Percentiles rank a stretch among this genome's conserved stretches.
phyloP scores from a whole-genome alignment of 1,284 basidiomycete genomes.

The Apiotrichum gracile region DNA sequence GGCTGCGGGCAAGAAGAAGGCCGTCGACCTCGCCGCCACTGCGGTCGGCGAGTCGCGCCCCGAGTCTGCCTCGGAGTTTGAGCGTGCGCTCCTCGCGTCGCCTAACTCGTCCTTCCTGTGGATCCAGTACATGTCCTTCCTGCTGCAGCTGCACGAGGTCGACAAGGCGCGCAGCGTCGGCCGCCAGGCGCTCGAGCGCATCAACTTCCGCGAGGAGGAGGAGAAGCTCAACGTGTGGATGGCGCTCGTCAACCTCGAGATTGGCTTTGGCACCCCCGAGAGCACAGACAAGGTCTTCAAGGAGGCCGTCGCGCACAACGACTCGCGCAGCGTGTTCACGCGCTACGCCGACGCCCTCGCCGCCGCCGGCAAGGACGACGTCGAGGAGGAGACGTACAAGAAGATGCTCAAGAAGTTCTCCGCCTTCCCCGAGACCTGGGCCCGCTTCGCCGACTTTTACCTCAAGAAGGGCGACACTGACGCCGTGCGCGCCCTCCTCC shows the following conservation, averaged over 20 bases:
- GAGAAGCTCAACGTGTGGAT: constrained; percentile 99
- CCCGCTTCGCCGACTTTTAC: constrained; percentile 70
- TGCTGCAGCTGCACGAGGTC: constrained; percentile 88
- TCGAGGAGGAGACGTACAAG: constrained; percentile 79
- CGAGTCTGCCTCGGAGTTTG: constrained; percentile 89
- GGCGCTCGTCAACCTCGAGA: constrained; percentile 91
- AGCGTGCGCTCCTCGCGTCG: constrained; percentile 86
- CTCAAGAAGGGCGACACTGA: constrained; percentile 67
- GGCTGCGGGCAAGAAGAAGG: constrained; percentile 53
- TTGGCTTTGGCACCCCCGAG: constrained; percentile 82
- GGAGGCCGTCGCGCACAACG: constrained; percentile 84
- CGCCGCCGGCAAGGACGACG: constrained; percentile 67
- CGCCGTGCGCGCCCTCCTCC: constrained; percentile 77
- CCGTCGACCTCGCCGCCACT: constrained; percentile 73
- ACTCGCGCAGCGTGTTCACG: constrained; percentile 83
- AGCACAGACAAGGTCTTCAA: constrained; percentile 73
- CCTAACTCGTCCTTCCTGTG: constrained; percentile 97
- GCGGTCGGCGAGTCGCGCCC: constrained; percentile 71
- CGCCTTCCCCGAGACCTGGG: constrained; percentile 86
- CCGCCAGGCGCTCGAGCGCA: constrained; percentile 74
- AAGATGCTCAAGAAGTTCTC: constrained; percentile 88
- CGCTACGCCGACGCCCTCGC: constrained; percentile 79
- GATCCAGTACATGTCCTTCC: constrained; percentile 99
- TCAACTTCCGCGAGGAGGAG: constrained; percentile 92
- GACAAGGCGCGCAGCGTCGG: constrained; percentile 88